Evolutionary conservation across 495 filamentous ascomycete genomes (phyloP).

Genomic region (Aspergillus ostianus): DNA sequence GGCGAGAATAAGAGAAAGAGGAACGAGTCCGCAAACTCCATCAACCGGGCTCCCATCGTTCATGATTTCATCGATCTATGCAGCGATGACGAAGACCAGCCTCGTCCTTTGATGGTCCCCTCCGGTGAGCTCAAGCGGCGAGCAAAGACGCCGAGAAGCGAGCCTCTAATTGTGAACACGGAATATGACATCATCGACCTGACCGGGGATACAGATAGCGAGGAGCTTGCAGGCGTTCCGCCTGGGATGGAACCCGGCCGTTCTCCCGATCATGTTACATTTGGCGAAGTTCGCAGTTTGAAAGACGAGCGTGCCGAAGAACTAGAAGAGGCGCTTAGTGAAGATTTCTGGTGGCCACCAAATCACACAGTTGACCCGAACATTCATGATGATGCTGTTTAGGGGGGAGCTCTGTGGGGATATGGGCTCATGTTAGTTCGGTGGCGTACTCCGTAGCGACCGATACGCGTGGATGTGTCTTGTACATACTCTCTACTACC

Average conservation of each 20-base stretch:
- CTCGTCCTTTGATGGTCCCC: background rate
- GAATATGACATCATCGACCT: constrained; percentile 31
- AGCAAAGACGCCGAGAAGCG: background rate
- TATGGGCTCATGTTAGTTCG: background rate
- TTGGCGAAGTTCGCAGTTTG: background rate
- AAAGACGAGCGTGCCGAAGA: background rate
- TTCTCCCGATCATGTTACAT: background rate
- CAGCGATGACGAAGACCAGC: constrained; percentile 21
- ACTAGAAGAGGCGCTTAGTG: constrained; percentile 27
- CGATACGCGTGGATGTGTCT: too few relatives aligned
- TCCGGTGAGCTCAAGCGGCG: constrained; percentile 12
- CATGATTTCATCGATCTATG: constrained; percentile 16
- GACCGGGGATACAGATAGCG: constrained; percentile 28
- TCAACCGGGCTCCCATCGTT: background rate
- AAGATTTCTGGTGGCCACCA: constrained; percentile 50
- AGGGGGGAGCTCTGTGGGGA: background rate
- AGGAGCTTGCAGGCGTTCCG: background rate
- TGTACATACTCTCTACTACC: too few relatives aligned
- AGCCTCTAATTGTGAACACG: constrained; percentile 8
- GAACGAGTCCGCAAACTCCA: background rate
- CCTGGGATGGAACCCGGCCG: background rate
- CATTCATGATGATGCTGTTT: constrained; percentile 14
- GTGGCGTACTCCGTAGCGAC: too few relatives aligned
- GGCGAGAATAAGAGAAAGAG: constrained; percentile 19
- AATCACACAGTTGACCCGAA: constrained; percentile 34